phyloP scores from a whole-genome alignment of 208 protist genomes.

The Trypanosoma melophagium region DNA sequence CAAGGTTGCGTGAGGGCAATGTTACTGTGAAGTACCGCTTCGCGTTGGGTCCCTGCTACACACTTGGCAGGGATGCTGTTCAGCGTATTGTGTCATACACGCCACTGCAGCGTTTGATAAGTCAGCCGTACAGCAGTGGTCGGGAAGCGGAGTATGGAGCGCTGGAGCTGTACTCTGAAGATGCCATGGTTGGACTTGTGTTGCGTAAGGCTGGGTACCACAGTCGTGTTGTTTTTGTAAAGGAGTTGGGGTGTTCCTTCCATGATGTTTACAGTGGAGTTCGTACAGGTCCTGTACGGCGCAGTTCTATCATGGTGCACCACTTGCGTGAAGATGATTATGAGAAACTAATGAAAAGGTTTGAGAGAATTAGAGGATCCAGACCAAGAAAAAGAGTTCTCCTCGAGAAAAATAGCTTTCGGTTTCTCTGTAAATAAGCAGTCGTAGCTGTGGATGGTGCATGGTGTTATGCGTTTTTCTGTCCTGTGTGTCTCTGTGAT shows the following conservation, averaged over 20 bases:
- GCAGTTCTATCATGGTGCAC: slow-evolving; percentile 13
- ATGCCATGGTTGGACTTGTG: slow-evolving; percentile 10
- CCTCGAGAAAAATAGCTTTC: neutral
- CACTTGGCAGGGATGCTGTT: neutral
- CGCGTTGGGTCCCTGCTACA: slow-evolving; percentile 10
- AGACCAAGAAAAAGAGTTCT: neutral
- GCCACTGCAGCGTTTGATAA: slow-evolving; percentile 3
- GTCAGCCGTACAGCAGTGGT: neutral
- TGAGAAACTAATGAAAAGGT: neutral
- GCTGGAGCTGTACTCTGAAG: neutral
- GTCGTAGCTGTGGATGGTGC: neutral
- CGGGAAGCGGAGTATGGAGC: neutral
- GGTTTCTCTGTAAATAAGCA: neutral
- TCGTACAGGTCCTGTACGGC: neutral
- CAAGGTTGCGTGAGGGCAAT: neutral
- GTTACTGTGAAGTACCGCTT: neutral
- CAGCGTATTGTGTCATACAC: neutral
- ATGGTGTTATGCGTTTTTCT: neutral
- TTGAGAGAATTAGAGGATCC: neutral
- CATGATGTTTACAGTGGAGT: slow-evolving; percentile 8
- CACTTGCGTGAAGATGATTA: slow-evolving; percentile 15
- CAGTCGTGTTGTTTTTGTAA: neutral
- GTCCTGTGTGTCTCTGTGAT: neutral
- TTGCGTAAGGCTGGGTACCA: neutral
- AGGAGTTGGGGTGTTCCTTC: neutral